Conservation (phyloP, 129 eudicot species). For the Saussurea involucrata region DNA sequence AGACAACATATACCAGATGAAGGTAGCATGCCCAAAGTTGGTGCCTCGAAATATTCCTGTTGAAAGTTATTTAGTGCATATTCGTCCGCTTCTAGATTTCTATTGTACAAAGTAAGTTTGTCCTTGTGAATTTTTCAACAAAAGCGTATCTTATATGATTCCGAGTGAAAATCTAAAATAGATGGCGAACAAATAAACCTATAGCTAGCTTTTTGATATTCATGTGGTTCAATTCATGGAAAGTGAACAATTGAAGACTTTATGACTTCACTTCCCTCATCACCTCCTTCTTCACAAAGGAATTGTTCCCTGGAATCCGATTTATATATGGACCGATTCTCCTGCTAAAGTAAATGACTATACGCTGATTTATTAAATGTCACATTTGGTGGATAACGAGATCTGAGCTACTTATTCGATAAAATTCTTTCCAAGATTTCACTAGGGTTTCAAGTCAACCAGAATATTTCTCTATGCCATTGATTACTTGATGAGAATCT, state of each 20-base stretch:
- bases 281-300: constrained; percentile 10
- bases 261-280: constrained; percentile 12
- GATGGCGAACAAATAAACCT: constrained; percentile 24
- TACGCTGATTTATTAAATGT: not conserved
- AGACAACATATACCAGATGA: constrained; percentile 7
- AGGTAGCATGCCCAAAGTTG: constrained; percentile 5
- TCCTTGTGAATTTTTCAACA: not conserved
- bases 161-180: constrained; percentile 1
- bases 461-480: not conserved
- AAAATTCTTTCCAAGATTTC: not conserved
- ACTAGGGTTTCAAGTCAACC: constrained; percentile 9
- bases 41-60: not conserved
- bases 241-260: constrained; percentile 22
- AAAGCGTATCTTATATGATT: constrained; percentile 8
- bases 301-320: constrained; percentile 15
- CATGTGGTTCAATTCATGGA: constrained; percentile 2
- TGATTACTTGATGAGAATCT: not conserved
- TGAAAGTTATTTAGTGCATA: constrained; percentile 10
- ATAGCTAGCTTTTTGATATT: constrained; percentile 25
- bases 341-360: constrained; percentile 13
- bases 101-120: constrained; percentile 8
- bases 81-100: constrained; percentile 3
- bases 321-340: constrained; percentile 12
- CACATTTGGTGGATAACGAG: not conserved
- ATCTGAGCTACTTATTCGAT: not conserved